These are phyloP conservation scores for Crithidia sp. DNA, from an alignment of 208 protist species.

Conservation along the genomic window DNA sequence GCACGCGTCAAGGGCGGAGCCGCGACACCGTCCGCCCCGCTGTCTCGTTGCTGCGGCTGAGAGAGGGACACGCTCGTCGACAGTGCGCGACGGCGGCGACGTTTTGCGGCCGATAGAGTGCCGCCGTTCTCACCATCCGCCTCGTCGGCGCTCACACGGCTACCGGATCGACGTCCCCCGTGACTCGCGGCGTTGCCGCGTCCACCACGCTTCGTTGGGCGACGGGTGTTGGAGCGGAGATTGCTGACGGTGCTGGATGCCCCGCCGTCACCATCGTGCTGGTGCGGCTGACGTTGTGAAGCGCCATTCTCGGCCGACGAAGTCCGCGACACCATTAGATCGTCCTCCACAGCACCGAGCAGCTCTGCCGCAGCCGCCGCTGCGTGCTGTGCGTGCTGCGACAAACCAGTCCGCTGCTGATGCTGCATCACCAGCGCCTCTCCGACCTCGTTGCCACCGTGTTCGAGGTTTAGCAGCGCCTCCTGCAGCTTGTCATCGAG, in stretches of 20 bases:
- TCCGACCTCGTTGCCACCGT: slow-evolving; percentile 7
- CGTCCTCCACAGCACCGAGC: slow-evolving; percentile 19
- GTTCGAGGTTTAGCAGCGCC: slow-evolving; percentile 60
- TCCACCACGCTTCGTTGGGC: neutral
- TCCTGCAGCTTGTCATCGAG: slow-evolving; percentile 72
- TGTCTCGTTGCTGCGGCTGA: neutral
- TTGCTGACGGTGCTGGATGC: neutral
- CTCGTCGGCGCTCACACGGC: no score
- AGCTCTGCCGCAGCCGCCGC: slow-evolving; percentile 2
- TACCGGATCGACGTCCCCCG: no score
- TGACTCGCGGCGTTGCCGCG: neutral
- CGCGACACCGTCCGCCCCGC: neutral
- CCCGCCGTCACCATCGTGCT: neutral
- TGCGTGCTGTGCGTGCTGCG: no score
- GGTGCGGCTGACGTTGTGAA: neutral
- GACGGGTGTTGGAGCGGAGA: neutral
- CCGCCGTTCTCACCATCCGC: neutral
- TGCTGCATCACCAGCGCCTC: slow-evolving; percentile 23
- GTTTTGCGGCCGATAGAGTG: neutral
- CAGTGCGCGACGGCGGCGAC: neutral
- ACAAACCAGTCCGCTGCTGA: neutral
- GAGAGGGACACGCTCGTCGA: neutral
- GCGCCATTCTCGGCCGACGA: neutral
- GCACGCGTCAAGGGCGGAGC: slow-evolving; percentile 18
- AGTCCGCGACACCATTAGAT: slow-evolving; percentile 6